Conservation (phyloP, 2,329 filamentous ascomycete genomes). For the Microcyclospora pomicola region DNA sequence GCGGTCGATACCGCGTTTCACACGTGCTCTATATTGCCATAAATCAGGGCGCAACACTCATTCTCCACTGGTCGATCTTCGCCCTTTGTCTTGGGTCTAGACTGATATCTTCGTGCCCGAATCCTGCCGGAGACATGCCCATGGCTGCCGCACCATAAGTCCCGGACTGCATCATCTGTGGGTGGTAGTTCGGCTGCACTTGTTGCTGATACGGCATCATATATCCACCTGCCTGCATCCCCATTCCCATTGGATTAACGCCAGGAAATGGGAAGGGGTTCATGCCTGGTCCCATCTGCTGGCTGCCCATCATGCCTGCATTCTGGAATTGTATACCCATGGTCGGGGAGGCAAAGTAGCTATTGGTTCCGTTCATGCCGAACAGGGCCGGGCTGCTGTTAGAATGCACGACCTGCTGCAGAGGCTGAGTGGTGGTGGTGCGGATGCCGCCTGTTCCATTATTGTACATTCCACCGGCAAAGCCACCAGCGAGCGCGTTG, state of each 20-base stretch:
- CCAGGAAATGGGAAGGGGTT: slow-evolving; percentile 1
- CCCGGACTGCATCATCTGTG: not conserved
- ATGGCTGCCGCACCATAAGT: not conserved
- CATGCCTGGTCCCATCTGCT: slow-evolving; percentile 1
- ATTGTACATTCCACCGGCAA: slow-evolving; percentile 15
- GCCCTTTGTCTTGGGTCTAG: slow-evolving; percentile 39
- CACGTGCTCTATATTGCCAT: too few species aligned
- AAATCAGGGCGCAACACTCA: slow-evolving; percentile 23
- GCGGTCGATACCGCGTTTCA: too few species aligned
- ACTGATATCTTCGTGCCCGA: slow-evolving; percentile 15
- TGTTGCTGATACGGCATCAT: slow-evolving; percentile 1
- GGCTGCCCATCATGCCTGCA: slow-evolving; percentile 1
- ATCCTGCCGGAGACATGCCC: slow-evolving; percentile 1
- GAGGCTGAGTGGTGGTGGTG: not conserved
- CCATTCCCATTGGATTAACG: slow-evolving; percentile 1
- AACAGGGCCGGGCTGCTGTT: slow-evolving; percentile 10
- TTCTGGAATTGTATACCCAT: slow-evolving; percentile 7
- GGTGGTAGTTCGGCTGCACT: not conserved
- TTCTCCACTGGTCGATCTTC: slow-evolving; percentile 47
- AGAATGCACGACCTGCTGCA: slow-evolving; percentile 1
- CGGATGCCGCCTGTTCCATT: slow-evolving; percentile 6
- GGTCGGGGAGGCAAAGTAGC: slow-evolving; percentile 17
- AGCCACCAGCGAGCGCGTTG: slow-evolving; percentile 20
- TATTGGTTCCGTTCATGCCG: slow-evolving; percentile 4
- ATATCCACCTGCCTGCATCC: too few species aligned